Conservation (phyloP, 2,329 filamentous ascomycete genomes). For the Aspergillus fumigatiaffinis region DNA sequence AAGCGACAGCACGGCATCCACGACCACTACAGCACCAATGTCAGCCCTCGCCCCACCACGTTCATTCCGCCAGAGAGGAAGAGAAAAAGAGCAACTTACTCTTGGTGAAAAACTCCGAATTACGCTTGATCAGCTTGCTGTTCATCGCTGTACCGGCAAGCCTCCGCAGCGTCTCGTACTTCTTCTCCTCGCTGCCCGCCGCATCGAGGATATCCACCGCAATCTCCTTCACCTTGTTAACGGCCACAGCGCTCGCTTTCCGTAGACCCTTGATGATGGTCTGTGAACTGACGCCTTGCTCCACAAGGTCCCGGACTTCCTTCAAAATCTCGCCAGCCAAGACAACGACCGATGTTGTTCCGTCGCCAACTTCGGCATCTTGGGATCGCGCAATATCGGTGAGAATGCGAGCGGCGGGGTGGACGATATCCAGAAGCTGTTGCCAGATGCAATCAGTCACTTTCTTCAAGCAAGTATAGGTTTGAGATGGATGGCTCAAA, state of each 20-base stretch:
- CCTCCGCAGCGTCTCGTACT: slow-evolving; percentile 82
- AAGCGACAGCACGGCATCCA: slow-evolving; percentile 89
- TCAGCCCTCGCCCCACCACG: background rate
- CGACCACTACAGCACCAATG: slow-evolving; percentile 67
- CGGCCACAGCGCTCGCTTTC: slow-evolving; percentile 81
- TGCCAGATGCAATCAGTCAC: slow-evolving; percentile 10
- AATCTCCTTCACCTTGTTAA: slow-evolving; percentile 99
- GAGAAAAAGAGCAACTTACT: slow-evolving; percentile 51
- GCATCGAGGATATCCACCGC: slow-evolving; percentile 66
- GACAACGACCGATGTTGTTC: slow-evolving; percentile 95
- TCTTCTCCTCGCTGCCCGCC: slow-evolving; percentile 75
- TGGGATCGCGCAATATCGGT: slow-evolving; percentile 98
- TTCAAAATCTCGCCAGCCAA: slow-evolving; percentile 96
- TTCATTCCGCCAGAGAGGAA: background rate
- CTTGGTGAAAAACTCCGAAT: slow-evolving; percentile 95
- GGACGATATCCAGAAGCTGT: slow-evolving; percentile 94
- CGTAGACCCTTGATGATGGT: slow-evolving; percentile 95
- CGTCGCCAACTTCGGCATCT: slow-evolving; percentile 97
- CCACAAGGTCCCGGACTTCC: slow-evolving; percentile 92
- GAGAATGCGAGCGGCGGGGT: slow-evolving; percentile 93
- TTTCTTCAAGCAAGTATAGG: background rate
- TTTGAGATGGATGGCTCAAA: background rate
- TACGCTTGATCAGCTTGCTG: slow-evolving; percentile 97
- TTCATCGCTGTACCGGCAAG: slow-evolving; percentile 96
- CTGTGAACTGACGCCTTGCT: slow-evolving; percentile 95